Evolutionary conservation across 2,329 filamentous ascomycete genomes (phyloP), one percentile per base, ranked within the genome.

Genomic region (Colletotrichum siamense): DNA sequence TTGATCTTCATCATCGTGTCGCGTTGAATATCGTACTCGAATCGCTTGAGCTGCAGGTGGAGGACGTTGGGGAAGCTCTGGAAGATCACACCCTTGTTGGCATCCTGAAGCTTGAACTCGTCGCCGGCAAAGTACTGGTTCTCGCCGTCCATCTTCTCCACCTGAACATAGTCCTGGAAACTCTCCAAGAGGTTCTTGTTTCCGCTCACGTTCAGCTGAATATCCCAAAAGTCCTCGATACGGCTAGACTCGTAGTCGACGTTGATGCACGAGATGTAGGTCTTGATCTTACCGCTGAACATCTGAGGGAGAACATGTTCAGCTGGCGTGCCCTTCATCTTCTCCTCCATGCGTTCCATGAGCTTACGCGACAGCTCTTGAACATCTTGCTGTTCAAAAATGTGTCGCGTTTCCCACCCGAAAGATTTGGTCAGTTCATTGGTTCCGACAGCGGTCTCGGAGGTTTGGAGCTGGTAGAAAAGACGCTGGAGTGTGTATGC

Each of bases 1-100:
- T 98, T 98, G 83, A 99, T 96, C 87, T 99, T 99, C 94, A 98
- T 98, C 95, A 99, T 98, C 78, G 95, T 96, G 82, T 99, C 96
- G 80, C 95, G 93, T 80, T 98, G 94, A 81, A 98, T 95, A 85
- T 99, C 97, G 86, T 99, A 99, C 84, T 99, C 96, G 84, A 99
- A 99, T 69, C 97, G 94, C 87, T 99, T 99, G 76, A 99, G 91
- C 84, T 99, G 97, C 57, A 99, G 89, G 84, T 99, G 96, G 26
- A 99, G 88, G 4, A 99, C 96, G 69, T 98, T 95, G 1, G 97
- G 97, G 82, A 99, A 99, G 81, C 93, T 95, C 83, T 96, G 95
- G 83, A 99, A 99, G 77, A 99, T 98, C 79, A 98, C 97, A 69
- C 97, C 97, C 85, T 99, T 99, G 88, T 95, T 96, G 68, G 97